phyloP scores from a whole-genome alignment of 805 yeast species.

The Yarrowia sp. region DNA sequence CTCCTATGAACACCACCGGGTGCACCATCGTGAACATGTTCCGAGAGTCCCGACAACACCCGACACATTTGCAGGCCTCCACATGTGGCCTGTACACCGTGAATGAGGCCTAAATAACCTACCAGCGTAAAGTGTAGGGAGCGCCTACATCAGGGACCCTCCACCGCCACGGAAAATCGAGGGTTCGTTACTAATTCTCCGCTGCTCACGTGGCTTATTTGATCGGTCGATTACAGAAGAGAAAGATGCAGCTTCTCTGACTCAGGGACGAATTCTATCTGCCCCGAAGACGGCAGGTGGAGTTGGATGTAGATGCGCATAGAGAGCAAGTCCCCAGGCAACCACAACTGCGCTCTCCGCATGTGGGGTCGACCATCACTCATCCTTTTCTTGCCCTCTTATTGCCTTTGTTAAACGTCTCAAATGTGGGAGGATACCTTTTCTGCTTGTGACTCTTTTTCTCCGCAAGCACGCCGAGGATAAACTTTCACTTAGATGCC shows the following conservation, averaged over 20 bases:
- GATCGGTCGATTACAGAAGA: slow-evolving; percentile 6
- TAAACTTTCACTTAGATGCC: slow-evolving; percentile 21
- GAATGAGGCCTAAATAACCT: too few species aligned
- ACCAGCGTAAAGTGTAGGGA: too few species aligned
- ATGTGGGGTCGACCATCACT: background rate
- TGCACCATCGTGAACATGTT: background rate
- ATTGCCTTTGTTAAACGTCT: slow-evolving; percentile 28
- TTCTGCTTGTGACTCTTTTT: slow-evolving; percentile 34
- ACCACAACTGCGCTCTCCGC: background rate
- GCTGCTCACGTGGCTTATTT: slow-evolving; percentile 25
- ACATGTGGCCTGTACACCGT: slow-evolving; percentile 1
- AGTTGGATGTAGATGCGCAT: background rate
- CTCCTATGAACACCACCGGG: background rate
- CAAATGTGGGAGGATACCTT: slow-evolving; percentile 10
- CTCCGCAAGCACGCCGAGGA: slow-evolving; percentile 38
- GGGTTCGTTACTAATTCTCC: background rate
- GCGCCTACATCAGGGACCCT: too few species aligned
- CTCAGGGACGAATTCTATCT: slow-evolving; percentile 29
- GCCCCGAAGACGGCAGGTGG: slow-evolving; percentile 5
- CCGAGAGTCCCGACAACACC: slow-evolving; percentile 16
- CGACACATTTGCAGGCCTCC: slow-evolving; percentile 17
- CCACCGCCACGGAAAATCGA: too few species aligned
- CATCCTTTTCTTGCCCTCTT: slow-evolving; percentile 4
- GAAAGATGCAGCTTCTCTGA: slow-evolving; percentile 29
- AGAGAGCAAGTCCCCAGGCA: background rate